Conservation (phyloP, 2,329 filamentous ascomycete species). For the Aspergillus calidoustus region DNA sequence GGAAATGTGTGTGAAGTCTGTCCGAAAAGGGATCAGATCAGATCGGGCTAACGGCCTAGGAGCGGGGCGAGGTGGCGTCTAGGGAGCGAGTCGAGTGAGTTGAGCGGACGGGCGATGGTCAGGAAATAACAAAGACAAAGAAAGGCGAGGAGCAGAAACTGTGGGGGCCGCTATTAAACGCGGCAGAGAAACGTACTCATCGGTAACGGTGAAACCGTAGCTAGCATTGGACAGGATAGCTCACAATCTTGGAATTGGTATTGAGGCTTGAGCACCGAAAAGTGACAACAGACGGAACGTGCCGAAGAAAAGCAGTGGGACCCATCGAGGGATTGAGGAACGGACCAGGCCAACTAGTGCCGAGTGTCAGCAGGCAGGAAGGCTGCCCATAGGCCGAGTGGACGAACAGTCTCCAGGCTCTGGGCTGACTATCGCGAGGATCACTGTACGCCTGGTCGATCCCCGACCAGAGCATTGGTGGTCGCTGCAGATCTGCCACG, state of each 20-base stretch:
- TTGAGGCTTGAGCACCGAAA: too few relatives aligned
- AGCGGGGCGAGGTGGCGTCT: background rate
- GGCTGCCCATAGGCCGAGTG: conserved; percentile 1
- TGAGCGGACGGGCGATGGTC: background rate
- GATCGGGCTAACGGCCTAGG: background rate
- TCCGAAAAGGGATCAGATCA: background rate
- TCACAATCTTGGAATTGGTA: too few relatives aligned
- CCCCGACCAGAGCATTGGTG: conserved; percentile 17
- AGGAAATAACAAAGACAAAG: background rate
- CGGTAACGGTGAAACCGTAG: background rate
- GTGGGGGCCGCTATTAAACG: background rate
- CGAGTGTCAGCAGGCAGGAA: conserved; percentile 11
- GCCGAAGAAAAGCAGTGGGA: conserved; percentile 17
- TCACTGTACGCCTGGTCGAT: conserved; percentile 29
- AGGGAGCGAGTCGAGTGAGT: background rate
- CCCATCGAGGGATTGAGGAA: conserved; percentile 2
- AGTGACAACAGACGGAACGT: conserved; percentile 15
- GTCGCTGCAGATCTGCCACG: conserved; percentile 17
- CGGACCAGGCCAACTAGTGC: conserved; percentile 6
- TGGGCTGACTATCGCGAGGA: conserved; percentile 15
- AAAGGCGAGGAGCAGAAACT: background rate
- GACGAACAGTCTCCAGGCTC: background rate
- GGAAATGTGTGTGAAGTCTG: background rate
- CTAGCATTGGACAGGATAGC: background rate
- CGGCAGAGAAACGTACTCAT: background rate